Conservation (phyloP, 2,329 filamentous ascomycete species). For the Hypoxylon rubiginosum region DNA sequence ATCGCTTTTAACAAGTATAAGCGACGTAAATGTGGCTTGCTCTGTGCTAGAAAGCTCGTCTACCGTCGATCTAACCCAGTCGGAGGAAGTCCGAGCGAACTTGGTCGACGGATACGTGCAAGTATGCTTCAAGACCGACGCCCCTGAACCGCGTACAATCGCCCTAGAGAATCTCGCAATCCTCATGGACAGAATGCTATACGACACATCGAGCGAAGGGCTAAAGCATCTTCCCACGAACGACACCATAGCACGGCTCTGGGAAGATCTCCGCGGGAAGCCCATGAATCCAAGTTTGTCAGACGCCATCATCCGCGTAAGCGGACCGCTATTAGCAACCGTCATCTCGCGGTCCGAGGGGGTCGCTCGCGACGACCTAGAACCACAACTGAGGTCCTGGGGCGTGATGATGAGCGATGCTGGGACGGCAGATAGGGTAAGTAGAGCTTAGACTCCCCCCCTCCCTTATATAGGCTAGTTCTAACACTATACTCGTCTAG, state of each 20-base stretch:
- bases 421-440: conserved; percentile 63
- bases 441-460: conserved; percentile 21
- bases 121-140: conserved; percentile 55
- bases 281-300: conserved; percentile 63
- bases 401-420: conserved; percentile 64
- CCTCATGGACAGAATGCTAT: conserved; percentile 59
- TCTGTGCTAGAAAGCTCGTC: conserved; percentile 58
- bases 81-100: conserved; percentile 45
- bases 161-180: conserved; percentile 63
- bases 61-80: conserved; percentile 39
- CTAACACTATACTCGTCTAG: conserved; percentile 52
- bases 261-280: conserved; percentile 56
- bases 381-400: conserved; percentile 57
- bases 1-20: conserved; percentile 53
- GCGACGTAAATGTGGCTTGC: conserved; percentile 58
- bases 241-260: conserved; percentile 56
- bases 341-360: conserved; percentile 38
- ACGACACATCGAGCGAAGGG: conserved; percentile 31
- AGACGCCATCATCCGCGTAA: conserved; percentile 63
- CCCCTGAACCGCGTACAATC: conserved; percentile 61
- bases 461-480: neutral
- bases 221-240: conserved; percentile 51
- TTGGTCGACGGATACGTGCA: conserved; percentile 61
- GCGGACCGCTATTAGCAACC: conserved; percentile 61
- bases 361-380: conserved; percentile 28